Evolutionary conservation across 495 filamentous ascomycete genomes (phyloP), one percentile per base, ranked within the genome.

Genomic region (Penicillium coprophilum): DNA sequence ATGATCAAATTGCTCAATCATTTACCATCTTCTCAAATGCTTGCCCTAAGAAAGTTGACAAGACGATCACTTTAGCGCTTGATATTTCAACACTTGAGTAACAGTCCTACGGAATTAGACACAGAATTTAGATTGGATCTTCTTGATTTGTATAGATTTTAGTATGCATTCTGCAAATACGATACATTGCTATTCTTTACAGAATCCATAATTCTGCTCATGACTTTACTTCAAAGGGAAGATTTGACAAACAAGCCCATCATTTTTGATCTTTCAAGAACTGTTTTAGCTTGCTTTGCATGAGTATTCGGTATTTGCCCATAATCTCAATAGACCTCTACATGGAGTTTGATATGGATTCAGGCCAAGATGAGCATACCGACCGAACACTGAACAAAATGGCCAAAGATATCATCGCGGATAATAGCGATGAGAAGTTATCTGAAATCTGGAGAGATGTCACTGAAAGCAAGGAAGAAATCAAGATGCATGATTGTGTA

Each of bases 401-500:
- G 4, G 7, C 6, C 9, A 4, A 43, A 7, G 6, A 23, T 24
- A 15, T 24, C 19, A 21, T 45, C 12, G n/a, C 13, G 8, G 6
- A 30, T 46, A 27, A 46, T 10, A 28, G 23, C 7, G n/a, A 46
- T 46, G 44, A 17, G n/a, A 15, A 46, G 3, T 28, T n/a, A 11
- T 9, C 27, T 17, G 24, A 17, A 46, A 19, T 15, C 15, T 5
- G 15, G 27, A 19, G 17, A 11, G 24, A 28, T 27, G 43, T n/a
- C 43, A 24, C 43, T 17, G 43, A 46, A n/a, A 17, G 12, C 6
- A 1, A 7, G n/a, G 5, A 21, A 10, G 27, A 34, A 23, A 21
- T 32, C 17, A 7, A 23, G 20, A 36, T 4, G 4, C 12, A 28
- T 24, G 49, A 63, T 28, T 65, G 63, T 53, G 27, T 56, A 6